Base-by-base conservation (phyloP, 2,329 filamentous ascomycete species). In the Alternaria hordeiaustralica region DNA sequence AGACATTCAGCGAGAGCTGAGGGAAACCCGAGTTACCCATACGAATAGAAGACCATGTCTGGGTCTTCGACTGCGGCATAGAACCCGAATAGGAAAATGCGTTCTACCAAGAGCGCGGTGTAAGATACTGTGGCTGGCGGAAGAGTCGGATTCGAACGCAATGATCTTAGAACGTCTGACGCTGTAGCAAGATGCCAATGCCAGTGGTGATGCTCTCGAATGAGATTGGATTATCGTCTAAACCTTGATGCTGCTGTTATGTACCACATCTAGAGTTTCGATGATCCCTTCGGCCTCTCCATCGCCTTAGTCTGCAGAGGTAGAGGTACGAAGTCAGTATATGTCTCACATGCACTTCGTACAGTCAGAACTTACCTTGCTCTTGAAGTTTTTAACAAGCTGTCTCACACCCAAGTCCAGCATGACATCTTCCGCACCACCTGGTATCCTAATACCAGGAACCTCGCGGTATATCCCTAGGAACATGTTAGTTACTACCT, bases 381-480 rank as follows among this genome's bases (percentile, higher is more conserved):
- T 82, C 71, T 87, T 83, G 75, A 88, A 92, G 51, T 91, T 87
- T 82, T 92, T 92, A 41, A 91, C 88, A 61, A 92, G 78, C 76
- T 93, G 90, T 13, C 90, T 81, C 3, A 93, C 85, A 1, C 88
- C 88, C 44, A 93, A 80, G 78, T 93, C 90, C 11, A 92, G 81
- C 81, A 93, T 84, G 2, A 93, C 90, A 75, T 93, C 91, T 75
- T 93, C 91, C 6, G 87, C 89, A 2, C 91, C 90, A 55, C 90
- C 90, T 0, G 89, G 89, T 47, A 91, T 89, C 15, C 78, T 66
- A 2, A 86, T 83, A 2, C 86, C 88, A 2, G 88, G 87, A 0
- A 90, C 88, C 71, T 92, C 89, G 23, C 88, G 84, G 69, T 87
- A 88, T 45, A 90, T 88, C 66, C 84, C 87, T 88, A 21, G 13